Conservation (phyloP, 768 basidiomycete genomes). For the Boletus rex-veris region DNA sequence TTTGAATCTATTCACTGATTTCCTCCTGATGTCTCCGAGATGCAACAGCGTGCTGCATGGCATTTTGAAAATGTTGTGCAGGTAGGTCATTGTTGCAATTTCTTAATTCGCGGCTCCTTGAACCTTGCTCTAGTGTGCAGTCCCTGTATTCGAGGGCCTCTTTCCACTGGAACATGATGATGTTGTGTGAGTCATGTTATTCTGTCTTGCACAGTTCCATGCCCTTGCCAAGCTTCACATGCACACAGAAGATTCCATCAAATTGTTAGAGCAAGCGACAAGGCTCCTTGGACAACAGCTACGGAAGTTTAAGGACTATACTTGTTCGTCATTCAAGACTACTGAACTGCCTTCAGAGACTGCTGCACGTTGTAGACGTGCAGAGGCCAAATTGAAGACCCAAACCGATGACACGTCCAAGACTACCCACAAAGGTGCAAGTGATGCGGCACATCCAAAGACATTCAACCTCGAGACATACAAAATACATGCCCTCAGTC, state of each 20-base stretch:
- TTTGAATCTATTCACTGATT: constrained; percentile 35
- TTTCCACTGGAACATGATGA: constrained; percentile 25
- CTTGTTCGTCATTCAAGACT: not conserved
- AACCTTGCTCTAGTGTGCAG: constrained; percentile 15
- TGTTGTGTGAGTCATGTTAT: constrained; percentile 19
- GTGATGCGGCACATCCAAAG: not conserved
- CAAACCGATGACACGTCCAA: no score
- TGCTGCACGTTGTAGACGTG: not conserved
- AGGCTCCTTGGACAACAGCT: not conserved
- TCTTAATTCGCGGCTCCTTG: no score
- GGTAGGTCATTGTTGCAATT: not conserved
- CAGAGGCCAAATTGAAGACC: not conserved
- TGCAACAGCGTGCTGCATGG: constrained; percentile 31
- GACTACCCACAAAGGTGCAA: no score
- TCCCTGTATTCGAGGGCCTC: constrained; percentile 39
- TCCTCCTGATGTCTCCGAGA: constrained; percentile 33
- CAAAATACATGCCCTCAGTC: not conserved
- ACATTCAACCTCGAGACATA: not conserved
- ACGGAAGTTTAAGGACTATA: not conserved
- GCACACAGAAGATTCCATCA: constrained; percentile 32
- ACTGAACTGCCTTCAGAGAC: not conserved
- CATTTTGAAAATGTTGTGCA: constrained; percentile 13
- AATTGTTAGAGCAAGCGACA: not conserved
- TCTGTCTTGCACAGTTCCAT: constrained; percentile 11
- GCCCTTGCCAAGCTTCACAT: constrained; percentile 17